Conservation (phyloP, 2,329 filamentous ascomycete species). For the Penicillium griseofulvum region DNA sequence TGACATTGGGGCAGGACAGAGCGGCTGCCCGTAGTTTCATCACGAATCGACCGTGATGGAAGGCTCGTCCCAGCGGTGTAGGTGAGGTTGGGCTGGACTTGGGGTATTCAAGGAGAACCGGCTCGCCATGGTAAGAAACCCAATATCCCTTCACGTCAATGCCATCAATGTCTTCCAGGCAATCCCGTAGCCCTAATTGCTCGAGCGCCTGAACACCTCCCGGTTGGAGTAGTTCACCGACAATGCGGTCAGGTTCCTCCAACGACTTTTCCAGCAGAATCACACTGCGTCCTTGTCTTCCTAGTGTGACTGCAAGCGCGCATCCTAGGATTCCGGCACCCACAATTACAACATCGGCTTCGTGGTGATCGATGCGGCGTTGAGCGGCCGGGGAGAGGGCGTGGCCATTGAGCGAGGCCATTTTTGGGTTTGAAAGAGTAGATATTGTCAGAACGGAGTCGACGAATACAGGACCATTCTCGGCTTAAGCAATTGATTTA, state of each 20-base stretch:
- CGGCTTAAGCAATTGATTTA: slow-evolving; percentile 22
- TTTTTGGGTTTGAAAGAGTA: slow-evolving; percentile 16
- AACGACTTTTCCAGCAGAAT: slow-evolving; percentile 84
- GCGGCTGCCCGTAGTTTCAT: slow-evolving; percentile 75
- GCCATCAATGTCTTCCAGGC: slow-evolving; percentile 85
- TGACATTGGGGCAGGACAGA: slow-evolving; percentile 74
- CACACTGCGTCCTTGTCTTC: slow-evolving; percentile 85
- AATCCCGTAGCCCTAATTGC: slow-evolving; percentile 75
- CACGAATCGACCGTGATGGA: slow-evolving; percentile 95
- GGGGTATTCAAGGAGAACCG: slow-evolving; percentile 78
- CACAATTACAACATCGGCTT: slow-evolving; percentile 82
- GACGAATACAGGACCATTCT: slow-evolving; percentile 17
- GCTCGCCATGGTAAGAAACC: slow-evolving; percentile 74
- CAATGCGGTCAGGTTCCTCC: slow-evolving; percentile 91
- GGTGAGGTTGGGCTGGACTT: slow-evolving; percentile 49
- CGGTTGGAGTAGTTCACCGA: slow-evolving; percentile 91
- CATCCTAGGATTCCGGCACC: slow-evolving; percentile 90
- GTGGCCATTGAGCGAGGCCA: slow-evolving; percentile 28
- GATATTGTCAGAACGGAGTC: slow-evolving; percentile 13
- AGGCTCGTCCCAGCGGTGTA: slow-evolving; percentile 70
- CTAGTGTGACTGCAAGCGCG: slow-evolving; percentile 78
- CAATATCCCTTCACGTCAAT: slow-evolving; percentile 82
- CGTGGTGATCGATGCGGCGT: slow-evolving; percentile 55
- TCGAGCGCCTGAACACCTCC: slow-evolving; percentile 80
- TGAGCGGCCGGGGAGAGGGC: slow-evolving; percentile 37